Conservation (phyloP, 306 rosid genomes). For the Lathyrus aphaca region DNA sequence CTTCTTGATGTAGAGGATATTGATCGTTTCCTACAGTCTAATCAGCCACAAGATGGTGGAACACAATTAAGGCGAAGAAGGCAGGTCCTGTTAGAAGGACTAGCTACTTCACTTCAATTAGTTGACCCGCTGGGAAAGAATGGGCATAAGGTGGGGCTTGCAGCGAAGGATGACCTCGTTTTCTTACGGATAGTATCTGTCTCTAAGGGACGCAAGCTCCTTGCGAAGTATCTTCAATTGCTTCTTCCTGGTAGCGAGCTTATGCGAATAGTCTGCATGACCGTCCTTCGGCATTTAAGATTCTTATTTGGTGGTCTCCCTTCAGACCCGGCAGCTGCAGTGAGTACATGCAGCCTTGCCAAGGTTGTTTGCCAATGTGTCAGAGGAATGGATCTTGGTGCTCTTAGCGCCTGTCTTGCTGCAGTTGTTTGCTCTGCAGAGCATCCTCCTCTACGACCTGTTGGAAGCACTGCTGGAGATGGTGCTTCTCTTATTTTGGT, state of each 20-base stretch:
- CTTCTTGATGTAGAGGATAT: conserved; percentile 62
- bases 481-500: conserved; percentile 56
- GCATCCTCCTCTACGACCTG: conserved; percentile 64
- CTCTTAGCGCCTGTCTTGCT: conserved; percentile 64
- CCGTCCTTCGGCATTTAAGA: conserved; percentile 60
- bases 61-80: conserved; percentile 57
- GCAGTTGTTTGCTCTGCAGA: conserved; percentile 65
- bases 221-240: conserved; percentile 53
- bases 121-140: conserved; percentile 60
- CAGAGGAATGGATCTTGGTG: conserved; percentile 56
- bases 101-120: conserved; percentile 60
- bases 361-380: conserved; percentile 52
- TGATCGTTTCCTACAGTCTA: conserved; percentile 52
- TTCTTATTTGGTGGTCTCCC: conserved; percentile 61
- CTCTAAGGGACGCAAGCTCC: conserved; percentile 59
- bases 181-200: conserved; percentile 53
- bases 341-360: conserved; percentile 48
- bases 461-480: conserved; percentile 58
- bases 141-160: conserved; percentile 53
- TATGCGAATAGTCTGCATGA: conserved; percentile 61
- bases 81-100: conserved; percentile 59
- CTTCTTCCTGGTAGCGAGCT: conserved; percentile 62
- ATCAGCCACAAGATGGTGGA: conserved; percentile 59
- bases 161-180: conserved; percentile 60
- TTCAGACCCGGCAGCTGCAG: conserved; percentile 51